These are phyloP conservation scores for Diaporthe destruens DNA, from an alignment of 2,329 filamentous ascomycete genomes.

Conservation along the genomic window DNA sequence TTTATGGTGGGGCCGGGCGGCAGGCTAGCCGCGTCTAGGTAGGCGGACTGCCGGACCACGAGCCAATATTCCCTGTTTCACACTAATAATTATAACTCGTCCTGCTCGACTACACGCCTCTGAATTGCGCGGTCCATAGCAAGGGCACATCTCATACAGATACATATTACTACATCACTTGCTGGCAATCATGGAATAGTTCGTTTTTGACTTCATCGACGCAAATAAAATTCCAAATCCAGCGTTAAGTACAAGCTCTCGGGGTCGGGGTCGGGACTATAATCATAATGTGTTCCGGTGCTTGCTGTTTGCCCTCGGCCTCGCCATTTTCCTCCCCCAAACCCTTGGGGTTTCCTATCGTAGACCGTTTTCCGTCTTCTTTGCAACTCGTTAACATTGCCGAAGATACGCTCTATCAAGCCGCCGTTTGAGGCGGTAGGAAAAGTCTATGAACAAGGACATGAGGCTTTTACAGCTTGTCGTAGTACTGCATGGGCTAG, in stretches of 20 bases:
- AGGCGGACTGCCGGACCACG: not conserved
- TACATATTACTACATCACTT: not conserved
- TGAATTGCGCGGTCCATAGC: not conserved
- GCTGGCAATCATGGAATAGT: not conserved
- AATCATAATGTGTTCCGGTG: slow-evolving; percentile 52
- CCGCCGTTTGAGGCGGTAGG: slow-evolving; percentile 55
- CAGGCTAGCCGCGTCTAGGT: slow-evolving; percentile 6
- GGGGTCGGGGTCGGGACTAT: slow-evolving; percentile 49
- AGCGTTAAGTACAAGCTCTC: slow-evolving; percentile 58
- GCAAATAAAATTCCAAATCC: slow-evolving; percentile 49
- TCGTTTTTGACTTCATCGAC: slow-evolving; percentile 28
- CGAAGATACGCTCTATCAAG: slow-evolving; percentile 56
- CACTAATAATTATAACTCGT: not conserved
- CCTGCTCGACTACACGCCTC: not conserved
- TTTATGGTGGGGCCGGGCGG: slow-evolving; percentile 17
- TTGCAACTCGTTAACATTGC: slow-evolving; percentile 35
- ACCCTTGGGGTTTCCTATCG: slow-evolving; percentile 33
- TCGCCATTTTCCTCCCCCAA: slow-evolving; percentile 49
- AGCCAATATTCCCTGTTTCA: not conserved
- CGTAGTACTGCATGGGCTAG: slow-evolving; percentile 82
- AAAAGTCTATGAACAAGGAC: slow-evolving; percentile 60
- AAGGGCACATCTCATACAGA: not conserved
- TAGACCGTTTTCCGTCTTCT: slow-evolving; percentile 45
- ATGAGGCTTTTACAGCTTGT: slow-evolving; percentile 87
- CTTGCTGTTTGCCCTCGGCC: slow-evolving; percentile 53